Evolutionary conservation across 805 yeast species (phyloP).

Genomic region (Metschnikowia orientalis): DNA sequence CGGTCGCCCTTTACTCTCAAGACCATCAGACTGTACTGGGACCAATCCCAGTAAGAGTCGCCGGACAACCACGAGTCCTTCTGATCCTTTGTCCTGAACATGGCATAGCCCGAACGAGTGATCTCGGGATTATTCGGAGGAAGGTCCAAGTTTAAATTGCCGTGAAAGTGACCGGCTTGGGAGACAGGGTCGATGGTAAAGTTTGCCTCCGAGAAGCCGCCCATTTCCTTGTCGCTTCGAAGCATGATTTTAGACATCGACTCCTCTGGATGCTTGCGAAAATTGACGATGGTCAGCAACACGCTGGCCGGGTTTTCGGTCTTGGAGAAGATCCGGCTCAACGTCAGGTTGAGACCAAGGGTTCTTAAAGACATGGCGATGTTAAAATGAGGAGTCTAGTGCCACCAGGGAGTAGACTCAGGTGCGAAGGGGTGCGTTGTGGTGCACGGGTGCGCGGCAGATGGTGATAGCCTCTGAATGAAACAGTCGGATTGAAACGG

Average conservation of each 20-base stretch:
- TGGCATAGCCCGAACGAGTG: conserved; percentile 57
- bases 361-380: conserved; percentile 41
- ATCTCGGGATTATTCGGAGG: conserved; percentile 37
- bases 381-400: background rate
- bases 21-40: conserved; percentile 55
- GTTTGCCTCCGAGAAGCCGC: conserved; percentile 70
- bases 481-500: no score
- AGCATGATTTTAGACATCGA: conserved; percentile 47
- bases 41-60: conserved; percentile 63
- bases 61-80: conserved; percentile 36
- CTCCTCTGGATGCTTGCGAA: conserved; percentile 45
- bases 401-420: no score
- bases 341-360: conserved; percentile 35
- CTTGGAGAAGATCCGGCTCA: conserved; percentile 34
- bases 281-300: conserved; percentile 50
- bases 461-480: no score
- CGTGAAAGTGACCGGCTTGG: conserved; percentile 42
- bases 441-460: no score
- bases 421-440: conserved; percentile 2
- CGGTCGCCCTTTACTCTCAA: conserved; percentile 69
- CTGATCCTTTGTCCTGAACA: conserved; percentile 76
- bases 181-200: conserved; percentile 37
- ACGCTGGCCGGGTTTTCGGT: conserved; percentile 26
- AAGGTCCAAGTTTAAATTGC: conserved; percentile 54
- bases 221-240: conserved; percentile 70